These are phyloP conservation scores for Didymellaceae sp. DNA, from an alignment of 2,329 filamentous ascomycete species.

Conservation along the genomic window DNA sequence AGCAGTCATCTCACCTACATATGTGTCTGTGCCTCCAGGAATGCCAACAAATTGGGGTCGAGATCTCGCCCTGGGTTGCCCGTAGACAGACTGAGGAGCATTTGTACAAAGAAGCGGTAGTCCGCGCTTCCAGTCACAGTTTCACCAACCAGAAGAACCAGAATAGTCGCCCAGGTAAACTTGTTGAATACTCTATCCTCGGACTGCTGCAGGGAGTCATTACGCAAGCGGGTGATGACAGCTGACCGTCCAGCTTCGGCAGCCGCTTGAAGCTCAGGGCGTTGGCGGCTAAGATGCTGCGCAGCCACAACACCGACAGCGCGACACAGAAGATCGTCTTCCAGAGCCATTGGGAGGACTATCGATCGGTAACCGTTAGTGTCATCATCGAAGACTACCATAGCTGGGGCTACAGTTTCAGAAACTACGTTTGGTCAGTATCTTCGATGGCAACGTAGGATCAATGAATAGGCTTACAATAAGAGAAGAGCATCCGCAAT, in stretches of 20 bases:
- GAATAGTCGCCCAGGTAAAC: conserved; percentile 48
- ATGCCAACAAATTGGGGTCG: not conserved
- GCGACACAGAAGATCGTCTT: conserved; percentile 45
- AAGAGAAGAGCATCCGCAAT: conserved; percentile 46
- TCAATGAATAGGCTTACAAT: conserved; percentile 36
- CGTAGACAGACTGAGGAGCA: conserved; percentile 42
- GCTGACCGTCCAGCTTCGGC: conserved; percentile 48
- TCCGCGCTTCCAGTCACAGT: conserved; percentile 52
- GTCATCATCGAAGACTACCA: conserved; percentile 49
- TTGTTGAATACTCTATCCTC: conserved; percentile 45
- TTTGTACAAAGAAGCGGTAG: conserved; percentile 47
- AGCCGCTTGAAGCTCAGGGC: conserved; percentile 37
- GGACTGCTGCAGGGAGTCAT: conserved; percentile 38
- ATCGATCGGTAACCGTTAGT: conserved; percentile 51
- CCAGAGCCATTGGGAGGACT: conserved; percentile 50
- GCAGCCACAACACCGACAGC: conserved; percentile 51
- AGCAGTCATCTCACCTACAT: not conserved
- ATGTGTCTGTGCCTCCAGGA: conserved; percentile 15
- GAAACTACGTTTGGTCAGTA: conserved; percentile 37
- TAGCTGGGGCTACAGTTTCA: conserved; percentile 47
- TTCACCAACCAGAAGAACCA: conserved; percentile 51
- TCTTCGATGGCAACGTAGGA: not conserved
- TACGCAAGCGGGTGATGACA: conserved; percentile 47
- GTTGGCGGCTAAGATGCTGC: conserved; percentile 47
- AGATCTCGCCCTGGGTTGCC: not conserved